Base-by-base conservation (phyloP, 176 grass and related monocot genomes). In the Pharus latifolius region DNA sequence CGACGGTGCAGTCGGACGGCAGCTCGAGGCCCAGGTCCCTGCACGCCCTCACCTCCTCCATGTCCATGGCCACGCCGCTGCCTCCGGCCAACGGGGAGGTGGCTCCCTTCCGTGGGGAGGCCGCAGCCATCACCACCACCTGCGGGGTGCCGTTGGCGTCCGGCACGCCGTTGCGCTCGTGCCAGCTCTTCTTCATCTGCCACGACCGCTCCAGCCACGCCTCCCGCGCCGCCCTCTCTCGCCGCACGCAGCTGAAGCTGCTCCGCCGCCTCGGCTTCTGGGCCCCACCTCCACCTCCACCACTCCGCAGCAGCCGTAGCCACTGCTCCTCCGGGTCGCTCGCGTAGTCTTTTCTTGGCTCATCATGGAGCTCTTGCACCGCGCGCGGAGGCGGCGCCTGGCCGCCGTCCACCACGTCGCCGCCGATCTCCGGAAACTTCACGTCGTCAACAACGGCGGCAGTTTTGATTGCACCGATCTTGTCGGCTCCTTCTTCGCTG, bases 21-120 rank as follows among this genome's bases (percentile, higher is more conserved):
- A 92, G 82, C 53, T 82, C 85, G 0, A 92, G 64, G 6, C 89
- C 89, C 40, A 92, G 85, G 65, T 92, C 89, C 30, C 81, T 69
- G 78, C 89, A 92, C 40, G 85, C 89, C 12, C 60, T 83, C 63
- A 92, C 82, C 82, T 92, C 89, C 65, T 85, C 85, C 78, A 92
- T 70, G 78, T 92, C 85, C 89, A 92, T 92, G 51, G 82, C 85
- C 31, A 77, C 55, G 47, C 67, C 80, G 18, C 58, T 83, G 23
- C 31, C 69, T 25, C 54, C 72, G 5, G 43, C 73, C 15, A 32
- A 67, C 34, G 42, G 29, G 20, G 52, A 58, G 2, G 51, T 14
- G n/a, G 42, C 12, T 0, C 30, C 12, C 60, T 46, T 66, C 69
- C 37, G n/a, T n/a, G n/a, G n/a, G n/a, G n/a, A n/a, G n/a, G n/a